Conservation (phyloP, 176 grass and related monocot genomes). For the Eragrostis nindensis region DNA sequence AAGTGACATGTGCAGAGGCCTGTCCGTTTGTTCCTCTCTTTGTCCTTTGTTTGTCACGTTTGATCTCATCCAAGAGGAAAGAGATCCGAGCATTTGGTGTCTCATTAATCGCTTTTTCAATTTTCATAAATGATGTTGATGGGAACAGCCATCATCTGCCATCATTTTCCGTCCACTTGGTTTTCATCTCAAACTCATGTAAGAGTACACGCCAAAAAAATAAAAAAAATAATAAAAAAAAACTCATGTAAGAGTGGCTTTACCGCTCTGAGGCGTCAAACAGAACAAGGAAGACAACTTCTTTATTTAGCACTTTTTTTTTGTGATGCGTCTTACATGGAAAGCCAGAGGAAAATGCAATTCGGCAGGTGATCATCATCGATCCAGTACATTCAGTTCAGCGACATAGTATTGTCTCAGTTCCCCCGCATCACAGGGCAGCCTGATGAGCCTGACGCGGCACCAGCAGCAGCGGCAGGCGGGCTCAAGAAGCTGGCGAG, state of each 20-base stretch:
- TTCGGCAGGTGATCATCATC: not conserved
- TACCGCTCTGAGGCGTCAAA: no score
- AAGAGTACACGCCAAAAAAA: no score
- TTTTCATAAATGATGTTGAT: no score
- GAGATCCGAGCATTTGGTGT: not conserved
- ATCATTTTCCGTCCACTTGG: no score
- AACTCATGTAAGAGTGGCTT: no score
- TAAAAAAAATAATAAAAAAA: no score
- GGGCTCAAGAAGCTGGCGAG: slow-evolving; percentile 59
- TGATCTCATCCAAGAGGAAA: not conserved
- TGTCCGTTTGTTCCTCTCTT: not conserved
- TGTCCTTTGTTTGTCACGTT: not conserved
- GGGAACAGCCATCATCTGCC: no score
- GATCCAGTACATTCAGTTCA: not conserved
- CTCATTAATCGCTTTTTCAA: no score
- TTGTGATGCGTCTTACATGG: not conserved
- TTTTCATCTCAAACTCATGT: no score
- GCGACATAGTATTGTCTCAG: slow-evolving; percentile 3
- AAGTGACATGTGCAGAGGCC: not conserved
- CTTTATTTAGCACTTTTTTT: no score
- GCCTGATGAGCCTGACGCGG: slow-evolving; percentile 30
- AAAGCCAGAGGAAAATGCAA: not conserved
- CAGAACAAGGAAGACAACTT: no score
- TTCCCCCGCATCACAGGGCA: slow-evolving; percentile 51
- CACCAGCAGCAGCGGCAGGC: not conserved